These are phyloP conservation scores for Eutrema yunnanense DNA, from an alignment of 345 rosid genomes.

Conservation along the genomic window DNA sequence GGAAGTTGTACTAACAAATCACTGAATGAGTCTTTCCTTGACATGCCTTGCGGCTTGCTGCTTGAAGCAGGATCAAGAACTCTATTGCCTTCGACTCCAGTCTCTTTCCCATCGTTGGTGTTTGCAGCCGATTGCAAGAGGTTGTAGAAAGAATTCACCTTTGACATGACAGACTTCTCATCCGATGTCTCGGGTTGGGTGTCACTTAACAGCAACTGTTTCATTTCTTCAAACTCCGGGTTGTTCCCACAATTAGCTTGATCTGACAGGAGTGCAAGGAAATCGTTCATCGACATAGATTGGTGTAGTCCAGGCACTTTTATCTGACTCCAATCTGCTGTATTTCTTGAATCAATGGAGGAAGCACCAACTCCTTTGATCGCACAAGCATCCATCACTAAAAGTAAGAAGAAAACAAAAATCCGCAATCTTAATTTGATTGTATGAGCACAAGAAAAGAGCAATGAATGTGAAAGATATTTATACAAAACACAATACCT, in stretches of 20 bases:
- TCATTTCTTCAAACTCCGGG: conserved; percentile 61
- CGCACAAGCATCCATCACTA: conserved; percentile 55
- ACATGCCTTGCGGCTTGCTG: conserved; percentile 57
- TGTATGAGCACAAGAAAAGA: not conserved
- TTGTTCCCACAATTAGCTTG: conserved; percentile 42
- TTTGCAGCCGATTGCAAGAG: conserved; percentile 59
- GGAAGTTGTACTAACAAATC: conserved; percentile 82
- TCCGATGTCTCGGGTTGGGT: conserved; percentile 55
- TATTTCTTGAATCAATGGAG: conserved; percentile 44
- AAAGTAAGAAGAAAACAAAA: not conserved
- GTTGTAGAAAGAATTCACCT: conserved; percentile 92
- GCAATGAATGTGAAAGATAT: not conserved
- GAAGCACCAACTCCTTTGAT: conserved; percentile 48
- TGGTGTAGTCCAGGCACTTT: conserved; percentile 73
- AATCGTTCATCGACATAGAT: conserved; percentile 78
- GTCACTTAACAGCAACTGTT: conserved; percentile 73
- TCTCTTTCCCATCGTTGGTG: not conserved
- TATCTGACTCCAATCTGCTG: conserved; percentile 41
- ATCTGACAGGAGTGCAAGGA: conserved; percentile 65
- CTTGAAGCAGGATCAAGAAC: conserved; percentile 38
- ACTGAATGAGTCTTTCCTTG: conserved; percentile 81
- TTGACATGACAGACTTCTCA: conserved; percentile 84
- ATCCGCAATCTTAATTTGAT: not conserved
- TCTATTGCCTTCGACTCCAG: conserved; percentile 26
- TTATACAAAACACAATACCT: conserved; percentile 34